These are phyloP conservation scores for Boechera retrofracta DNA, from an alignment of 345 rosid species.

Conservation along the genomic window DNA sequence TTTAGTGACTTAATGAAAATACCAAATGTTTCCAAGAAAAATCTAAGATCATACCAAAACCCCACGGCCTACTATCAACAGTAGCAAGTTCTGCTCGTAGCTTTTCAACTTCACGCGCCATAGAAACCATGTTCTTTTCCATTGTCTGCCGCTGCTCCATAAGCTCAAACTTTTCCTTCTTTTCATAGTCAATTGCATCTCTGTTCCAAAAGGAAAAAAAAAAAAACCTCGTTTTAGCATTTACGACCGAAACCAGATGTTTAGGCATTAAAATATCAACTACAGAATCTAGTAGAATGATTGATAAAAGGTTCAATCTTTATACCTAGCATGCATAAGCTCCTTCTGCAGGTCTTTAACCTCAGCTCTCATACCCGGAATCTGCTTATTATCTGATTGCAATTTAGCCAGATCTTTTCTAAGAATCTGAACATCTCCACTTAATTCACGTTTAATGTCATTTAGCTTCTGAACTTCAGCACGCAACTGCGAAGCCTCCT, in stretches of 20 bases:
- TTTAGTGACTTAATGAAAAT: conserved; percentile 6
- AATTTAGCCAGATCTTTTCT: conserved; percentile 69
- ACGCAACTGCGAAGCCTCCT: conserved; percentile 68
- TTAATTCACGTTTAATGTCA: conserved; percentile 68
- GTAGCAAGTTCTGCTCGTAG: conserved; percentile 79
- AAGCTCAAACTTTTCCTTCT: conserved; percentile 90
- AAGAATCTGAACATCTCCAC: conserved; percentile 71
- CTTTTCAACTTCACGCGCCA: conserved; percentile 99
- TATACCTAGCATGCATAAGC: conserved; percentile 87
- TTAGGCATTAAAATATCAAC: neutral
- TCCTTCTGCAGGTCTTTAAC: conserved; percentile 80
- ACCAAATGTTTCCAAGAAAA: conserved; percentile 21
- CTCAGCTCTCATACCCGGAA: conserved; percentile 67
- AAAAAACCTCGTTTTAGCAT: neutral
- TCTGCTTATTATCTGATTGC: conserved; percentile 80
- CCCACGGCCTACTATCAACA: conserved; percentile 72
- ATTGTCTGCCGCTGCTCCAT: conserved; percentile 90
- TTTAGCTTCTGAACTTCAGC: conserved; percentile 77
- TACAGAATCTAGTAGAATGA: neutral
- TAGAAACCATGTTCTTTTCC: conserved; percentile 92
- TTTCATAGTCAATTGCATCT: conserved; percentile 84
- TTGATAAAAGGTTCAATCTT: conserved; percentile 31
- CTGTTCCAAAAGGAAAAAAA: conserved; percentile 41
- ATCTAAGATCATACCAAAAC: conserved; percentile 57
- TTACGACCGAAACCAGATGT: neutral